phyloP scores from a whole-genome alignment of 495 filamentous ascomycete genomes.

The Tuber microsphaerosporum region DNA sequence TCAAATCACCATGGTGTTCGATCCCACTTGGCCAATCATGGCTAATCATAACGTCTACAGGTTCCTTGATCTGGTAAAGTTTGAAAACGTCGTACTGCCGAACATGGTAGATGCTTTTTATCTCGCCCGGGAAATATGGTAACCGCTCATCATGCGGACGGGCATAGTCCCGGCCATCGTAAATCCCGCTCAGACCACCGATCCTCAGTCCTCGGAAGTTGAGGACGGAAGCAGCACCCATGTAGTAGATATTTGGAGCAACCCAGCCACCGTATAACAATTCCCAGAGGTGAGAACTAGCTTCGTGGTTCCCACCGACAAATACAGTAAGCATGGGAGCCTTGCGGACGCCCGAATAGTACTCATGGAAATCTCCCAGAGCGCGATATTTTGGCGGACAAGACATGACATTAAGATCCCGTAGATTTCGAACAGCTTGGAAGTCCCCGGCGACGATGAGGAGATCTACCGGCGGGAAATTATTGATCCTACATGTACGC shows the following conservation, averaged over 20 bases:
- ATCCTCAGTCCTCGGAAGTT: constrained; percentile 77
- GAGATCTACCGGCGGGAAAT: constrained; percentile 83
- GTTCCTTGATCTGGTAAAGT: constrained; percentile 71
- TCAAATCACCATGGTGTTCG: constrained; percentile 63
- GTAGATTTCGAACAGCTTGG: constrained; percentile 78
- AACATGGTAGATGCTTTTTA: constrained; percentile 76
- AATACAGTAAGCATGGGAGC: constrained; percentile 90
- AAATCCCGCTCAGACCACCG: constrained; percentile 86
- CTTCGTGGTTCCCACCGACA: constrained; percentile 91
- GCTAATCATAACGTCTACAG: constrained; percentile 81
- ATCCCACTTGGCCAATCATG: constrained; percentile 90
- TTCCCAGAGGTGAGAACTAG: constrained; percentile 76
- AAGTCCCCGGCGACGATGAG: constrained; percentile 79
- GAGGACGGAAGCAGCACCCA: constrained; percentile 83
- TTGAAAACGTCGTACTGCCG: constrained; percentile 87
- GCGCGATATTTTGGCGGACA: constrained; percentile 74
- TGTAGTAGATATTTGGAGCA: constrained; percentile 91
- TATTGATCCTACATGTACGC: constrained; percentile 54
- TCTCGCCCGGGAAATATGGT: constrained; percentile 66
- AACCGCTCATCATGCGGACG: constrained; percentile 78
- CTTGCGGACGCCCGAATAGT: constrained; percentile 68
- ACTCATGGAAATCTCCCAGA: constrained; percentile 84
- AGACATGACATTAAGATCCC: constrained; percentile 78
- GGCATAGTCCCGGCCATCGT: constrained; percentile 76
- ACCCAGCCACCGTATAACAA: constrained; percentile 95